Evolutionary conservation across 2,329 filamentous ascomycete species (phyloP).

Genomic region (Aciculosporium take): DNA sequence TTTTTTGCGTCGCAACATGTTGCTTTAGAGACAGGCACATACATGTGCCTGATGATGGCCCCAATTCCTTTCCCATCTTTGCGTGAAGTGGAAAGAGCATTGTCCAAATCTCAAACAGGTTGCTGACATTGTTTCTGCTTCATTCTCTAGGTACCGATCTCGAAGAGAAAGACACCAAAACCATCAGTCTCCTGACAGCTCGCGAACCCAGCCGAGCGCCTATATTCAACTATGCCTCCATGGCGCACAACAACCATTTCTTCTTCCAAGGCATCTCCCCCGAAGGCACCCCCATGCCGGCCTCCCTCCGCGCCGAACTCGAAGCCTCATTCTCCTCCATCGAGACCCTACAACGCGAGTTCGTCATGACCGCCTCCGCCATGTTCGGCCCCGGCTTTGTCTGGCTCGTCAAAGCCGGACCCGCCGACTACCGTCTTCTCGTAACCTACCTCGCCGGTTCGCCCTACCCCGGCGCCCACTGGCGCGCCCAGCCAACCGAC

Average conservation of each 20-base stretch:
- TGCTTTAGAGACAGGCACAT: not conserved
- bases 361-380: slow-evolving; percentile 64
- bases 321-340: slow-evolving; percentile 63
- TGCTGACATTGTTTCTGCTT: not conserved
- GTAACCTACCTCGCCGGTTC: slow-evolving; percentile 85
- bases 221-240: slow-evolving; percentile 91
- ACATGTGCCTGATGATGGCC: too few relatives aligned
- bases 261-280: slow-evolving; percentile 51
- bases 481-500: slow-evolving; percentile 54
- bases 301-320: slow-evolving; percentile 43
- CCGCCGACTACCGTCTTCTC: slow-evolving; percentile 50
- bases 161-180: slow-evolving; percentile 46
- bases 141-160: slow-evolving; percentile 42
- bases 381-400: slow-evolving; percentile 98
- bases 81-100: not conserved
- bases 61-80: too few relatives aligned
- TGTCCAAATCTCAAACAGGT: not conserved
- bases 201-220: slow-evolving; percentile 64
- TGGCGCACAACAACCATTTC: slow-evolving; percentile 83
- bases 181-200: slow-evolving; percentile 60
- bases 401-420: slow-evolving; percentile 62
- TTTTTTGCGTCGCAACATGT: slow-evolving; percentile 10
- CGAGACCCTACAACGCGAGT: slow-evolving; percentile 65
- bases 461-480: slow-evolving; percentile 75
- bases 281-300: slow-evolving; percentile 37